These are phyloP conservation scores for Coleophoma cylindrospora DNA, from an alignment of 2,329 filamentous ascomycete genomes.

Conservation along the genomic window DNA sequence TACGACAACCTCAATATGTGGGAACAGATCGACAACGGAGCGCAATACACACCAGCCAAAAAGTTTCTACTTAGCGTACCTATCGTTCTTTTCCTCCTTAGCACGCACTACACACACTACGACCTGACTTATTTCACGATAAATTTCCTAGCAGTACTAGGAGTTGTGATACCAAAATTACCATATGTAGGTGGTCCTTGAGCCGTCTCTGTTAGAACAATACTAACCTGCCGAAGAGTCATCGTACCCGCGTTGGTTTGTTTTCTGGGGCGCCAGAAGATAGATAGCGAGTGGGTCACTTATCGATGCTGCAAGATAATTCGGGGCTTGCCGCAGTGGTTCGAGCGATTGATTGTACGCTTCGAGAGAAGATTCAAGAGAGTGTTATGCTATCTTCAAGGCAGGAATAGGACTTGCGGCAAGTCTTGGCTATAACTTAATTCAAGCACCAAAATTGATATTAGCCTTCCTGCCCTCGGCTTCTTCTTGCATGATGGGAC, in stretches of 20 bases:
- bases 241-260: conserved; percentile 71
- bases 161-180: conserved; percentile 92
- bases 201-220: background rate
- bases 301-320: conserved; percentile 25
- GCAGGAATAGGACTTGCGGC: conserved; percentile 17
- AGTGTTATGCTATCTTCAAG: conserved; percentile 16
- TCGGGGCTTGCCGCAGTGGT: conserved; percentile 12
- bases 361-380: conserved; percentile 9
- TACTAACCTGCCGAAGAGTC: conserved; percentile 49
- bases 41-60: conserved; percentile 97
- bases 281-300: conserved; percentile 22
- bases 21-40: conserved; percentile 99
- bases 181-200: conserved; percentile 66
- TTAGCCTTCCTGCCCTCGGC: background rate
- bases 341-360: conserved; percentile 16
- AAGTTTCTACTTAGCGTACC: conserved; percentile 96
- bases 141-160: conserved; percentile 89
- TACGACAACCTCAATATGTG: conserved; percentile 99
- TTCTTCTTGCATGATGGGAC: background rate
- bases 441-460: background rate
- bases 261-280: conserved; percentile 68
- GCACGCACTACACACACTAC: conserved; percentile 99
- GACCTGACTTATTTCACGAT: conserved; percentile 95
- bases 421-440: conserved; percentile 19
- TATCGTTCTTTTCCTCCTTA: conserved; percentile 89